Base-by-base conservation (phyloP, 441 rosid genomes). In the Daphne laureola region DNA sequence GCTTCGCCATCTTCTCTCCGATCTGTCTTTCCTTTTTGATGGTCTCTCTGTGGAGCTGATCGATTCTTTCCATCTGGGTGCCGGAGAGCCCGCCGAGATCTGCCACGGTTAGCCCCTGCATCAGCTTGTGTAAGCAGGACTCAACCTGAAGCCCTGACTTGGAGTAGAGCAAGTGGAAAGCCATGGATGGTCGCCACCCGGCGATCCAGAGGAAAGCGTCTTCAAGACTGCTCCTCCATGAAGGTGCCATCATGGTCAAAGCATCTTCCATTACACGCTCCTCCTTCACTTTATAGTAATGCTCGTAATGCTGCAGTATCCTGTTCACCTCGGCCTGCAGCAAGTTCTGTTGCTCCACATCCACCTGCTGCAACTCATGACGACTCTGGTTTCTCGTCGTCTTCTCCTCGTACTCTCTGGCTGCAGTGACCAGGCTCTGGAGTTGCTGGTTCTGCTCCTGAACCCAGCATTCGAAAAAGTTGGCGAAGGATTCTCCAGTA, bases 151-250 rank as follows among this genome's bases (percentile, higher is more conserved):
- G 18, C 11, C 83, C 78, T 2, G 79, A 73, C 43, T 71, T 71
- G 12, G 79, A 80, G 67, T 73, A 73, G 54, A 80, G 71, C 54
- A 80, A 53, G 64, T 80, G 83, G 54, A 80, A 73, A 17, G 81
- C 78, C 70, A 51, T 61, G 62, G 59, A 59, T 5, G 81, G 81
- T 14, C 79, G 59, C 86, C 86, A 78, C 14, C 76, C 76, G 0
- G 69, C 76, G 4, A 67, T 63, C 79, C 79, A 74, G 8, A 67
- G 69, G 45, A 71, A 67, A 6, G 76, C 75, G 3, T 63, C 67
- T 66, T 80, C 79, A 0, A 80, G 64, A 1, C 54, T 47, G 55
- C 71, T 77, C 40, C 43, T 60, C 86, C 86, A 75, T 5, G 74
- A 23, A 12, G 83, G 81, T 2, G 72, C 66, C 23, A 74, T 43